These are phyloP conservation scores for Mayamaea pseudoterrestris DNA, from an alignment of 108 stramenopile genomes.

Conservation along the genomic window DNA sequence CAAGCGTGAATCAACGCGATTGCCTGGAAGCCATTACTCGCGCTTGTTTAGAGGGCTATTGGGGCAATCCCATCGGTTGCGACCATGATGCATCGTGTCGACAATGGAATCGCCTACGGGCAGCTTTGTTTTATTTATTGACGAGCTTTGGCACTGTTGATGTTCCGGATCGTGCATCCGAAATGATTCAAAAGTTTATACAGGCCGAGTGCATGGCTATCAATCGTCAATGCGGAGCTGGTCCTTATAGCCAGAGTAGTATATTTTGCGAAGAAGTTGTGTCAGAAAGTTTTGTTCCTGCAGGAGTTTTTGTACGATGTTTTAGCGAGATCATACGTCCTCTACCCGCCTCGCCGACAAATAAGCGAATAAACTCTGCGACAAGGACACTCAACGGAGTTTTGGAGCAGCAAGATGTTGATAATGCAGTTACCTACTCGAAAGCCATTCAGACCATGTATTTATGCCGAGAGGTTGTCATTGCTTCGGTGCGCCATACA, in stretches of 20 bases:
- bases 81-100: too few relatives aligned
- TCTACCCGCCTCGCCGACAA: too few relatives aligned
- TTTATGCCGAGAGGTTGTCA: conserved; percentile 13
- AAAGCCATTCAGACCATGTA: conserved; percentile 22
- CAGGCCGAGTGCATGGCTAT: conserved; percentile 52
- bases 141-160: conserved; percentile 18
- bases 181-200: conserved; percentile 22
- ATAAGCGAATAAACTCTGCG: too few relatives aligned
- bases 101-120: conserved; percentile 68
- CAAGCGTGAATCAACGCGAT: too few relatives aligned
- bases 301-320: conserved; percentile 42
- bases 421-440: conserved; percentile 10
- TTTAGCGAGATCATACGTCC: too few relatives aligned
- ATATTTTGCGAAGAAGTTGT: conserved; percentile 55
- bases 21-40: background rate
- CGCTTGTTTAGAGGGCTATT: background rate
- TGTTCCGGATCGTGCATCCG: conserved; percentile 18
- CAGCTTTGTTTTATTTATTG: conserved; percentile 34
- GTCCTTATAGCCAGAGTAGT: conserved; percentile 27
- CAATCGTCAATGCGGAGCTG: conserved; percentile 24
- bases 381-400: conserved; percentile 6
- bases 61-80: too few relatives aligned
- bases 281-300: conserved; percentile 43
- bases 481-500: background rate
- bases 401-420: background rate